A percentile compares a stretch with the other conserved stretches of the same genome.
Evolutionary conservation across 345 rosid species (phyloP).

Genomic region (Eucalyptus microcorys): DNA sequence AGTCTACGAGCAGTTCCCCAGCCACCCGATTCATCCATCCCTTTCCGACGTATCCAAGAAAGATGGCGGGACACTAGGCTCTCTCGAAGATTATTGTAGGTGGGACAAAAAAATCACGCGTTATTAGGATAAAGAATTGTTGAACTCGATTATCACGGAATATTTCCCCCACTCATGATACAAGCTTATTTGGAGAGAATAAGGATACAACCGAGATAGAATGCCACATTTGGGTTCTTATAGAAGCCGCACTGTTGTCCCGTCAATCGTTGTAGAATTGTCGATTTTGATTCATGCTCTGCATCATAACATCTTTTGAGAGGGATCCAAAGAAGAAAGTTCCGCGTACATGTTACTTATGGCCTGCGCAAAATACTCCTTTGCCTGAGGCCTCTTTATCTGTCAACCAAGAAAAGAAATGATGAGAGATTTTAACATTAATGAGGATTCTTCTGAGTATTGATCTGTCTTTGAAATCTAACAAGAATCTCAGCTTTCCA

Average conservation of each 20-base stretch:
- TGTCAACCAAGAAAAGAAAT: background rate
- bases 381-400: constrained; percentile 84
- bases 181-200: background rate
- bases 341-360: constrained; percentile 42
- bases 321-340: constrained; percentile 39
- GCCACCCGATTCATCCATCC: background rate
- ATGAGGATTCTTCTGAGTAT: background rate
- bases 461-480: background rate
- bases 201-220: background rate
- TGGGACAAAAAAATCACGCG: background rate
- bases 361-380: constrained; percentile 53
- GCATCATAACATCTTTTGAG: constrained; percentile 3
- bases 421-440: background rate
- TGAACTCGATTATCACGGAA: background rate
- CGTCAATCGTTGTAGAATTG: background rate
- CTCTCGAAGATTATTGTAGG: background rate
- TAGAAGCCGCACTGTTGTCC: background rate
- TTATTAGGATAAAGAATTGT: background rate
- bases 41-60: background rate
- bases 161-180: background rate
- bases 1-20: background rate
- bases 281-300: background rate
- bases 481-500: background rate
- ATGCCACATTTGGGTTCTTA: background rate
- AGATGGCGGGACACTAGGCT: background rate